Conservation (phyloP, 1,284 basidiomycete genomes). For the Rhodofomes roseus region DNA sequence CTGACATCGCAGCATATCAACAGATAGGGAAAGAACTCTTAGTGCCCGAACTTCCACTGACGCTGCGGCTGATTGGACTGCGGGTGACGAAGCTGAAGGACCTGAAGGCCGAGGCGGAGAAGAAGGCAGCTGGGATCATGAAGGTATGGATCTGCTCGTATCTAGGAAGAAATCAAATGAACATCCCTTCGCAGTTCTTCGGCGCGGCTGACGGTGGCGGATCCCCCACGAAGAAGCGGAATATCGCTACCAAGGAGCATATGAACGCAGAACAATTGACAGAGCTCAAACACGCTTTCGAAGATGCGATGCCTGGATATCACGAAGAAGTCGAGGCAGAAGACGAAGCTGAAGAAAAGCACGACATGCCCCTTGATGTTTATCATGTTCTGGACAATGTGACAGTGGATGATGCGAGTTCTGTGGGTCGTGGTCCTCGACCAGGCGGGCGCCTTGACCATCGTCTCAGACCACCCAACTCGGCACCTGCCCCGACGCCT, state of each 20-base stretch:
- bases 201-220: constrained; percentile 32
- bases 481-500: neutral
- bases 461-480: constrained; percentile 11
- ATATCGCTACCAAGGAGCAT: constrained; percentile 6
- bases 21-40: constrained; percentile 83
- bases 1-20: neutral
- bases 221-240: constrained; percentile 39
- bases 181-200: constrained; percentile 48
- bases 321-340: constrained; percentile 32
- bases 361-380: constrained; percentile 27
- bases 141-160: constrained; percentile 39
- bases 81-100: constrained; percentile 85
- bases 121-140: constrained; percentile 53
- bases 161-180: neutral
- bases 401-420: constrained; percentile 25
- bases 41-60: constrained; percentile 72
- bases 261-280: constrained; percentile 6
- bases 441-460: constrained; percentile 6
- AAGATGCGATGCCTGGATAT: constrained; percentile 49
- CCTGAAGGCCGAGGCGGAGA: constrained; percentile 47
- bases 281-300: constrained; percentile 12
- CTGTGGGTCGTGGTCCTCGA: neutral
- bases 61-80: constrained; percentile 77
- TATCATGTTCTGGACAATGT: constrained; percentile 55
- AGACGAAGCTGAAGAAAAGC: constrained; percentile 28